These are phyloP conservation scores for Arxiozyma heterogenica DNA, from an alignment of 1,139 yeast species.

Conservation along the genomic window DNA sequence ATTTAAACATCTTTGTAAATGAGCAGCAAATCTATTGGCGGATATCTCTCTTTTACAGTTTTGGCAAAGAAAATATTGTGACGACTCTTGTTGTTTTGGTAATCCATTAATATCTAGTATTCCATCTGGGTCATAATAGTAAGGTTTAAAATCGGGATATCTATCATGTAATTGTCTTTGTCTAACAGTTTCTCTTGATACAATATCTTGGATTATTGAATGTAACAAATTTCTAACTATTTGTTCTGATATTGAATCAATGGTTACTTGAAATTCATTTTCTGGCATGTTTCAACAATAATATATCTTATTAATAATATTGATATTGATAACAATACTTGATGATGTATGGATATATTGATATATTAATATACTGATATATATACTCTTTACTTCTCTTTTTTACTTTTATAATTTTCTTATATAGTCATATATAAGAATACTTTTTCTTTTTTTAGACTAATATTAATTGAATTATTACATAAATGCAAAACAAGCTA, in stretches of 20 bases:
- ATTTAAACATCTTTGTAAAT: conserved; percentile 76
- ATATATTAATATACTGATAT: too few relatives aligned
- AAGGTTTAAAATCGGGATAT: conserved; percentile 22
- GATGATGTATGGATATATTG: too few relatives aligned
- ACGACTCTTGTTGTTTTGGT: conserved; percentile 28
- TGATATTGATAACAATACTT: too few relatives aligned
- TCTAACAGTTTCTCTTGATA: conserved; percentile 22
- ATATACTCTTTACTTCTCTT: too few relatives aligned
- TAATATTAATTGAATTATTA: not conserved
- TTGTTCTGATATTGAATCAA: conserved; percentile 19
- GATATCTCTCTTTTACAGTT: conserved; percentile 82
- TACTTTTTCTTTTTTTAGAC: too few relatives aligned
- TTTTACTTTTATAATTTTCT: too few relatives aligned
- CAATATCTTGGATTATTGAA: conserved; percentile 28
- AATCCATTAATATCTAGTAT: conserved; percentile 23
- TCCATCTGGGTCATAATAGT: conserved; percentile 21
- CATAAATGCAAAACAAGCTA: not conserved
- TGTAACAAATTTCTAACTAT: conserved; percentile 24
- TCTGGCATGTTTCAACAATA: not conserved
- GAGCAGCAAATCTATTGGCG: conserved; percentile 87
- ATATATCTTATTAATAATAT: too few relatives aligned
- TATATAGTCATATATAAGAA: too few relatives aligned
- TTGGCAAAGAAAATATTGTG: conserved; percentile 62
- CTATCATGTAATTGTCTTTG: conserved; percentile 19
- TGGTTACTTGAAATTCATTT: conserved; percentile 11